phyloP scores from a whole-genome alignment of 78 protist species.

The Diacronema lutheri region DNA sequence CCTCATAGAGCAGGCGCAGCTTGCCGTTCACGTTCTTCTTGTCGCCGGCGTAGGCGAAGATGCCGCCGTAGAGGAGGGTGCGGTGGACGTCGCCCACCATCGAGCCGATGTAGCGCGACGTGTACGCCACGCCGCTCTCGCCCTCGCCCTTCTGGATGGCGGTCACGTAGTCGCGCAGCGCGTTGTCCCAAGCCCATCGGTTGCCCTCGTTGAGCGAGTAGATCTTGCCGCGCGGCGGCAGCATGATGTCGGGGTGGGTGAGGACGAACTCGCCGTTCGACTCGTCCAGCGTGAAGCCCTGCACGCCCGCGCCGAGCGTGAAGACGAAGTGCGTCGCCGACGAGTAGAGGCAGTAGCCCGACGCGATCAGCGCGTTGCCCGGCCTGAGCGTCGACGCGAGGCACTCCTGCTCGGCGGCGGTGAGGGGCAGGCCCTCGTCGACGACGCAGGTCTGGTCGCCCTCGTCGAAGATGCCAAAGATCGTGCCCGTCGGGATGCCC shows the following conservation, averaged over 20 bases:
- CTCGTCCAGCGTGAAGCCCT: slow-evolving; percentile 55
- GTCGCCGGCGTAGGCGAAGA: slow-evolving; percentile 89
- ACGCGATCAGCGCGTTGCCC: slow-evolving; percentile 13
- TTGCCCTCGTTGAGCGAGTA: slow-evolving; percentile 93
- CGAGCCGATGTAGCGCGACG: slow-evolving; percentile 83
- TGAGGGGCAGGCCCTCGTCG: slow-evolving; percentile 4
- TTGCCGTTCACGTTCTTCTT: slow-evolving; percentile 65
- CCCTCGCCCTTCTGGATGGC: slow-evolving; percentile 22
- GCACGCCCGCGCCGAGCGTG: slow-evolving; percentile 42
- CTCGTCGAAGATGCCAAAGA: slow-evolving; percentile 71
- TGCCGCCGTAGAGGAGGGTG: slow-evolving; percentile 92
- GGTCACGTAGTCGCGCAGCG: neutral
- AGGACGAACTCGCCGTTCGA: slow-evolving; percentile 77
- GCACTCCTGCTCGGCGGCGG: neutral
- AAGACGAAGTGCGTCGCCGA: slow-evolving; percentile 59
- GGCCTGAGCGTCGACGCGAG: slow-evolving; percentile 12
- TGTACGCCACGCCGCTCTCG: neutral
- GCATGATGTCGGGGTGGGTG: slow-evolving; percentile 61
- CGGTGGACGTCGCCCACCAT: slow-evolving; percentile 96
- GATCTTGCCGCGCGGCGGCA: slow-evolving; percentile 38
- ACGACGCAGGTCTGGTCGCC: neutral
- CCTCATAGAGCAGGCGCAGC: slow-evolving; percentile 77
- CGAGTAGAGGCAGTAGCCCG: slow-evolving; percentile 74
- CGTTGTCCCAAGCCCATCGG: slow-evolving; percentile 59
- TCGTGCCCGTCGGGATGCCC: slow-evolving; percentile 69